Evolutionary conservation across 192 early-diverging fungal species (phyloP), one percentile per base, ranked within the genome.

Genomic region (Chytriomyces confervae): DNA sequence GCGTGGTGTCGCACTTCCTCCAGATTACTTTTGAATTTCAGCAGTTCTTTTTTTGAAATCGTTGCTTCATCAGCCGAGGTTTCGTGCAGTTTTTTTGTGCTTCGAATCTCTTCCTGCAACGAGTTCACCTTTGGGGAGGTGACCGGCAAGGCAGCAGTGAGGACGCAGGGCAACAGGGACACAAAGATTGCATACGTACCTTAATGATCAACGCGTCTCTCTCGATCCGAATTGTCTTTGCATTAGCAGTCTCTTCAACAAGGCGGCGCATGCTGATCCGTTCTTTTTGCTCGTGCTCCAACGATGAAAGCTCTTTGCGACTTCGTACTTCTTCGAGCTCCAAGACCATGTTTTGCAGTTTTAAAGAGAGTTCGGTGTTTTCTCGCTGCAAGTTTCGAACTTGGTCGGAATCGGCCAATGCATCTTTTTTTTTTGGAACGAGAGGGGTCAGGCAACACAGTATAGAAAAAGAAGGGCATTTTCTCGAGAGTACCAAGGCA

Each of bases 301-400:
- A 3, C 23, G 66, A n/a, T 13, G 72, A 48, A 7, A 63, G 45
- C 44, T 80, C 79, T 57, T 80, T 79, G 5, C 61, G 57, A 29
- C 66, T 71, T 16, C 77, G 50, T 23, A 79, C 68, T 79, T 79
- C 77, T 65, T 79, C 77, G 16, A 79, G 53, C 47, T 79, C 77
- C 9, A 46, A 67, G 9, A 60, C 63, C 24, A 79, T 23, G 62
- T 60, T 75, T 75, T 75, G 69, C 4, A 79, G 11, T 45, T 62
- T 20, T 2, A 66, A 24, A 2, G 47, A 13, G 6, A 64, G 69
- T 23, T 79, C 73, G 9, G 74, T 69, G 60, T 76, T 79, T 79
- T 79, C 77, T 5, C 77, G 51, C 64, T 79, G 77, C n/a, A 79
- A 47, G 46, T 66, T 63, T 60, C 74, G 68, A 9, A 76, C 27